Evolutionary conservation across 148 eudicot species (phyloP).

Genomic region (Rhododendron simsii): DNA sequence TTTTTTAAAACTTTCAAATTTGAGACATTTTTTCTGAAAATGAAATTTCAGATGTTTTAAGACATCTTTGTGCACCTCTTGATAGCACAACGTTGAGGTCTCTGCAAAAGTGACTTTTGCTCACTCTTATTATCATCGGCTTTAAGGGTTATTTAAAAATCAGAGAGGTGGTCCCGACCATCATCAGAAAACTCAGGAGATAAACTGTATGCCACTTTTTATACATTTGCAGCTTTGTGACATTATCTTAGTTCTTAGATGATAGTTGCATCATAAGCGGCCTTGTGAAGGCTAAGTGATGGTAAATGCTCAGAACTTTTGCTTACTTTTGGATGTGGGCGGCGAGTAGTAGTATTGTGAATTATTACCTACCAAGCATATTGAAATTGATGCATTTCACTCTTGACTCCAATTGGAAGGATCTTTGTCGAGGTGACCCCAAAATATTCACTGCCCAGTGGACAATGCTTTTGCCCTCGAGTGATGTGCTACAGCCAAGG

Average conservation of each 20-base stretch:
- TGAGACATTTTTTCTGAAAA: no score
- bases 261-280: neutral
- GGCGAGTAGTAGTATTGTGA: neutral
- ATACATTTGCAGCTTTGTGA: neutral
- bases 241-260: neutral
- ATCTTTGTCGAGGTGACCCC: conserved; percentile 94
- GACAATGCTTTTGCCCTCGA: conserved; percentile 90
- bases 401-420: conserved; percentile 38
- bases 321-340: neutral
- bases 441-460: conserved; percentile 81
- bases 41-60: neutral
- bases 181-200: neutral
- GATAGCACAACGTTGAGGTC: neutral
- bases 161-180: neutral
- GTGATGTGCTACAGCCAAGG: conserved; percentile 90
- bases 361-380: neutral
- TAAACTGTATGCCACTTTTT: neutral
- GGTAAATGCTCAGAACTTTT: neutral
- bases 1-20: neutral
- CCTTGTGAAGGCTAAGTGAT: conserved; percentile 4
- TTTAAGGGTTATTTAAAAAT: neutral
- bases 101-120: neutral
- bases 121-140: neutral
- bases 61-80: neutral
- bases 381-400: neutral